These are phyloP conservation scores for Fragaria vesca DNA, from an alignment of 306 rosid species.

Conservation along the genomic window DNA sequence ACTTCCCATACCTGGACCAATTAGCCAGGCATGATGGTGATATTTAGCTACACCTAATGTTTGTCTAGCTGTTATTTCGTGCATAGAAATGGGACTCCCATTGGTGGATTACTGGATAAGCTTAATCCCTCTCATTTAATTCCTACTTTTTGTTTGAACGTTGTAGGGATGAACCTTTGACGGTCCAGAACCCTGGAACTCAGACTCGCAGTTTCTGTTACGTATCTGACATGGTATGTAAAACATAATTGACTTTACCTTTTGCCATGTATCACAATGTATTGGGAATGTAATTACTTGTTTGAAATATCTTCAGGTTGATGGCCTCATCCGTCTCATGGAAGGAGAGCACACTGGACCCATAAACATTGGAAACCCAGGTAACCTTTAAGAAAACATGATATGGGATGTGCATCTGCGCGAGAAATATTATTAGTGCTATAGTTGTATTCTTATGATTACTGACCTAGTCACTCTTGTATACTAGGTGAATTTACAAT, in stretches of 20 bases:
- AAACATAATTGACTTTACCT: not conserved
- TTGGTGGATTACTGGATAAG: constrained; percentile 11
- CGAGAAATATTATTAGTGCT: not conserved
- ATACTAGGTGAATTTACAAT: constrained; percentile 76
- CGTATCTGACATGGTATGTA: constrained; percentile 71
- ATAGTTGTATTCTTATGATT: not conserved
- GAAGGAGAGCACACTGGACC: constrained; percentile 74
- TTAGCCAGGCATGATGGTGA: not conserved
- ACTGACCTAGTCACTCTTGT: constrained; percentile 1
- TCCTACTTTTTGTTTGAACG: constrained; percentile 17
- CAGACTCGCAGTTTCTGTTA: constrained; percentile 90
- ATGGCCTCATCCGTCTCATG: constrained; percentile 83
- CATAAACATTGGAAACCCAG: constrained; percentile 89
- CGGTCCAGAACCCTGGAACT: constrained; percentile 80
- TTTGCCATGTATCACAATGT: not conserved
- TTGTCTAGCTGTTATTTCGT: not conserved
- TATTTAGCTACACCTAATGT: not conserved
- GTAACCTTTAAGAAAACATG: constrained; percentile 27
- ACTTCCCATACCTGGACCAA: constrained; percentile 3
- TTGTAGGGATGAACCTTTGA: constrained; percentile 66
- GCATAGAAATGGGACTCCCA: not conserved
- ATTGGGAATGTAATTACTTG: constrained; percentile 2
- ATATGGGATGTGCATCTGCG: not conserved
- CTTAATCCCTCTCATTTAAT: not conserved
- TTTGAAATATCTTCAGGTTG: constrained; percentile 48